Evolutionary conservation across 331 rosid genomes (phyloP).

Genomic region (Saraca asoca): DNA sequence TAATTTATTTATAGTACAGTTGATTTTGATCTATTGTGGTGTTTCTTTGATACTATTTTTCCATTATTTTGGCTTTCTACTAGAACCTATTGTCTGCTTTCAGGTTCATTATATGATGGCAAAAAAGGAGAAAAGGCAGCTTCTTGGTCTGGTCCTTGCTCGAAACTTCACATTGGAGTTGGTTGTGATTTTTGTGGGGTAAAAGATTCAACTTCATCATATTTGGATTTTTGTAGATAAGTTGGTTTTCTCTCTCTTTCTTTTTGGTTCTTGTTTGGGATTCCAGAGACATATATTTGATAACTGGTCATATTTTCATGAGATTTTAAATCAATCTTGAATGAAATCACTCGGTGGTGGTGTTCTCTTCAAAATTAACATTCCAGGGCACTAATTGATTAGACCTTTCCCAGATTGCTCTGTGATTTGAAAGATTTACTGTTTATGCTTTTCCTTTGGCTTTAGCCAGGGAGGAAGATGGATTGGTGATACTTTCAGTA

Average conservation of each 20-base stretch:
- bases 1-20: not conserved
- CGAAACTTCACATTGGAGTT: conserved; percentile 40
- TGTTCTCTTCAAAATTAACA: too few species aligned
- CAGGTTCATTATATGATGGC: conserved; percentile 49
- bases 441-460: too few species aligned
- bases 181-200: conserved; percentile 97
- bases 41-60: conserved; percentile 8
- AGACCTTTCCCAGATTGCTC: too few species aligned
- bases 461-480: too few species aligned
- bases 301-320: too few species aligned
- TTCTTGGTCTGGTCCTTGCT: conserved; percentile 26
- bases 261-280: not conserved
- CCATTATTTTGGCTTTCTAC: conserved; percentile 18
- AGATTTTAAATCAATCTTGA: too few species aligned
- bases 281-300: not conserved
- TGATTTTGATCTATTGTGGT: not conserved
- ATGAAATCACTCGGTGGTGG: too few species aligned
- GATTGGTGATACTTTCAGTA: too few species aligned
- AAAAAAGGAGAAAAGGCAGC: conserved; percentile 31
- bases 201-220: conserved; percentile 31
- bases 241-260: not conserved
- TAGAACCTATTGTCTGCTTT: conserved; percentile 31
- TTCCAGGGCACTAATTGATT: too few species aligned
- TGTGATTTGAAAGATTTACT: too few species aligned
- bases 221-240: conserved; percentile 15